Conservation (phyloP, 805 yeast genomes). For the Diddensiella santjacobensis region DNA sequence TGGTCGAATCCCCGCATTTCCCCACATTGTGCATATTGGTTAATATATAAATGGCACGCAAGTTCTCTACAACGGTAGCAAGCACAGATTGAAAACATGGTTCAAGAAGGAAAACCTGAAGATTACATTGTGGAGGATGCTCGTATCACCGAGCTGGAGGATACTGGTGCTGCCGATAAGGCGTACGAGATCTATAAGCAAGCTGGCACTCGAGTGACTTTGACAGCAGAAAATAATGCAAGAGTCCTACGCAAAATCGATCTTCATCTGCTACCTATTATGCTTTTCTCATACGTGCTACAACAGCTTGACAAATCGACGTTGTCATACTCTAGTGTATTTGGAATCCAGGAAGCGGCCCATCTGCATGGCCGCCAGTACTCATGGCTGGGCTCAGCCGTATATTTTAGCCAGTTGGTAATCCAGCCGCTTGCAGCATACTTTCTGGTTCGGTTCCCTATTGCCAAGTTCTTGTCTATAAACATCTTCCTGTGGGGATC, state of each 20-base stretch:
- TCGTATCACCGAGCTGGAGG: background rate
- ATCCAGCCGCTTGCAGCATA: constrained; percentile 49
- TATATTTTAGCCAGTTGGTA: constrained; percentile 58
- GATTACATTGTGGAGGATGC: background rate
- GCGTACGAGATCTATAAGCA: background rate
- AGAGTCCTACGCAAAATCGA: constrained; percentile 27
- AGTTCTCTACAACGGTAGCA: too few species aligned
- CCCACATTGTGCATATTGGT: background rate
- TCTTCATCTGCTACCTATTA: constrained; percentile 16
- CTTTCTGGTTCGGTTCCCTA: constrained; percentile 51
- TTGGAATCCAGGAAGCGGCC: constrained; percentile 44
- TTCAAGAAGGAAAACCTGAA: background rate
- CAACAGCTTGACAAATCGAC: constrained; percentile 46
- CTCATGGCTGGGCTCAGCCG: constrained; percentile 41
- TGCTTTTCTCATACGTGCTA: constrained; percentile 14
- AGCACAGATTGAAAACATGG: too few species aligned
- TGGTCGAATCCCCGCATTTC: background rate
- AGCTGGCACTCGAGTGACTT: constrained; percentile 15
- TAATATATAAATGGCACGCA: background rate
- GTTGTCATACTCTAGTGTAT: constrained; percentile 46
- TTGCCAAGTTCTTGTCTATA: constrained; percentile 46
- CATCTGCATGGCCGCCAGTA: constrained; percentile 36
- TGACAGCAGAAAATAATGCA: constrained; percentile 28
- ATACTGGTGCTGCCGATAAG: background rate
- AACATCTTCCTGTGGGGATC: constrained; percentile 58